Conservation (phyloP, 345 rosid genomes). For the Hibiscus mutabilis region DNA sequence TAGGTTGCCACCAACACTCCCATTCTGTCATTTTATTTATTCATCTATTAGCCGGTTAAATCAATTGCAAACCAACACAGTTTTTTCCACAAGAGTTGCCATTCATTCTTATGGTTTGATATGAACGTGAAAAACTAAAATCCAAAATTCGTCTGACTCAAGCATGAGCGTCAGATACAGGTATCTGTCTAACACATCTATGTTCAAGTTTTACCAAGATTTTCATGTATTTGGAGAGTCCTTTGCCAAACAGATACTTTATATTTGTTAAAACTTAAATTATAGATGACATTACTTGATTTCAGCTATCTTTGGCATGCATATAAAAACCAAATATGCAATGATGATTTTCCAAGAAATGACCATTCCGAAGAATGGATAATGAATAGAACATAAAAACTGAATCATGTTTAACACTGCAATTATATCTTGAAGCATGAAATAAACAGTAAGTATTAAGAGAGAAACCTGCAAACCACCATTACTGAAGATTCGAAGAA, state of each 20-base stretch:
- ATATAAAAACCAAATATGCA: neutral
- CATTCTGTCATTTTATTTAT: neutral
- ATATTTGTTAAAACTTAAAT: neutral
- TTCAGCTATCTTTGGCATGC: neutral
- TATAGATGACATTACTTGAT: neutral
- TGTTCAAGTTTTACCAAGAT: neutral
- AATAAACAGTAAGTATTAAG: constrained; percentile 14
- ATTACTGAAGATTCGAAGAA: constrained; percentile 76
- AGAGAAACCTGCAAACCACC: constrained; percentile 90
- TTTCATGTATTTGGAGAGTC: neutral
- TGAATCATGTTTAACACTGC: neutral
- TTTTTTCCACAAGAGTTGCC: neutral
- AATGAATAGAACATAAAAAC: neutral
- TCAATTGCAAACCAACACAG: no score
- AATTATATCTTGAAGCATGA: constrained; percentile 2
- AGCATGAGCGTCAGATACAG: neutral
- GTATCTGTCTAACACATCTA: neutral
- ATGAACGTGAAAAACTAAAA: neutral
- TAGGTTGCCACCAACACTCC: neutral
- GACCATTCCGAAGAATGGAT: neutral
- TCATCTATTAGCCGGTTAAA: neutral
- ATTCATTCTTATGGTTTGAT: neutral
- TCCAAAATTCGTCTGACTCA: neutral
- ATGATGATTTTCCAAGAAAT: neutral
- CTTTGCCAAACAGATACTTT: neutral